Percentiles rank a stretch among this genome's conserved stretches.
phyloP scores from a whole-genome alignment of 208 protist species.

The Herpetomonas tarakana region DNA sequence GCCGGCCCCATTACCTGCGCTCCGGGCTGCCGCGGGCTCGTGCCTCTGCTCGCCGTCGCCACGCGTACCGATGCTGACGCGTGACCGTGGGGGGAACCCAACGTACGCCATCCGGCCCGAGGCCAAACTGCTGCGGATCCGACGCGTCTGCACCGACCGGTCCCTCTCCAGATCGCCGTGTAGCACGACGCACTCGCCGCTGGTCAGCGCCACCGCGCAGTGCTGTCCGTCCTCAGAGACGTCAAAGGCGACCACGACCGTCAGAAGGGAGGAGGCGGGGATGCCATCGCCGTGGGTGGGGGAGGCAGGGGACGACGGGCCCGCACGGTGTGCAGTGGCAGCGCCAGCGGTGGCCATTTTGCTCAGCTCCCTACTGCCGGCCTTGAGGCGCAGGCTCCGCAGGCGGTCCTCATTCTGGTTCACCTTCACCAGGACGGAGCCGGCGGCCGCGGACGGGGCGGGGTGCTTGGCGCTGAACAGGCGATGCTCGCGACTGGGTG shows the following conservation, averaged over 20 bases:
- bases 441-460: slow-evolving; percentile 4
- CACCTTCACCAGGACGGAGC: slow-evolving; percentile 11
- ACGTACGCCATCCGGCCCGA: slow-evolving; percentile 40
- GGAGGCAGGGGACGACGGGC: no score
- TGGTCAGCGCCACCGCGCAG: slow-evolving; percentile 80
- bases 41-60: slow-evolving; percentile 1
- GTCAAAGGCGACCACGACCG: slow-evolving; percentile 76
- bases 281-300: slow-evolving; percentile 6
- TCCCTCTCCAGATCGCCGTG: slow-evolving; percentile 47
- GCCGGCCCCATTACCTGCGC: slow-evolving; percentile 7
- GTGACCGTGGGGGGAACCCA: slow-evolving; percentile 19
- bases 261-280: slow-evolving; percentile 26
- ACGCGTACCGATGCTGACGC: background rate
- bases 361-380: slow-evolving; percentile 1
- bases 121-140: slow-evolving; percentile 28
- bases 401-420: slow-evolving; percentile 21
- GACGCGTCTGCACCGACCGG: slow-evolving; percentile 19
- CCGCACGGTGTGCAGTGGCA: no score
- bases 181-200: slow-evolving; percentile 78
- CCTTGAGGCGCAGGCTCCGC: slow-evolving; percentile 12
- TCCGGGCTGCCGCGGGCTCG: slow-evolving; percentile 3
- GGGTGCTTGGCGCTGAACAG: slow-evolving; percentile 30
- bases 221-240: slow-evolving; percentile 79
- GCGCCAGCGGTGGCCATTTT: background rate
- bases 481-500: slow-evolving; percentile 42